Percentiles rank a stretch among this genome's conserved stretches.
phyloP scores from a whole-genome alignment of 2,329 filamentous ascomycete species.

The Aspergillus sp. region DNA sequence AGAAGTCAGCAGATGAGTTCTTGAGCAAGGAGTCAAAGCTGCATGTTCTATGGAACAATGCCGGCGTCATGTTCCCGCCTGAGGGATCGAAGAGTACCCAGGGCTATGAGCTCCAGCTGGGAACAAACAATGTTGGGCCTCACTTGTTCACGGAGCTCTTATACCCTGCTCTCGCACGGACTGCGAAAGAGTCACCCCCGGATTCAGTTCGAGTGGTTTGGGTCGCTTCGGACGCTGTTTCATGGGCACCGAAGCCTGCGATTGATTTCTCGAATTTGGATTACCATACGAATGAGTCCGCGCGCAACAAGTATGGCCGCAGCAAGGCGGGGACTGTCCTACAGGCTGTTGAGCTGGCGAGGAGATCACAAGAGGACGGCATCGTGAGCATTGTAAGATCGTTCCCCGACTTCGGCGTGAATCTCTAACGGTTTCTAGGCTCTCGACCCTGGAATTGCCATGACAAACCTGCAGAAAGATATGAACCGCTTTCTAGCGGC shows the following conservation, averaged over 20 bases:
- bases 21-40: constrained; percentile 34
- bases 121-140: constrained; percentile 42
- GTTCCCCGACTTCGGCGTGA: not conserved
- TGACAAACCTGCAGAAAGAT: constrained; percentile 11
- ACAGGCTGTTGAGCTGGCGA: not conserved
- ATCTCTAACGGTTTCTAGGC: not conserved
- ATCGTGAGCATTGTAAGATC: not conserved
- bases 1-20: constrained; percentile 34
- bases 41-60: constrained; percentile 45
- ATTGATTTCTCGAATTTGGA: constrained; percentile 7
- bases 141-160: constrained; percentile 38
- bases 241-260: not conserved
- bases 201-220: not conserved
- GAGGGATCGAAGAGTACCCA: constrained; percentile 27
- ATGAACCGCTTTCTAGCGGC: constrained; percentile 1
- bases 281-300: not conserved
- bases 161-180: not conserved
- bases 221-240: not conserved
- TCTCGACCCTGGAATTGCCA: constrained; percentile 13
- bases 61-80: constrained; percentile 39
- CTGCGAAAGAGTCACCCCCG: not conserved
- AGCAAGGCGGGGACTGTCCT: not conserved
- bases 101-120: constrained; percentile 39
- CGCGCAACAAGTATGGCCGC: not conserved
- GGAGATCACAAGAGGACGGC: not conserved